Conservation (phyloP, 306 rosid species). For the Vigna mungo region DNA sequence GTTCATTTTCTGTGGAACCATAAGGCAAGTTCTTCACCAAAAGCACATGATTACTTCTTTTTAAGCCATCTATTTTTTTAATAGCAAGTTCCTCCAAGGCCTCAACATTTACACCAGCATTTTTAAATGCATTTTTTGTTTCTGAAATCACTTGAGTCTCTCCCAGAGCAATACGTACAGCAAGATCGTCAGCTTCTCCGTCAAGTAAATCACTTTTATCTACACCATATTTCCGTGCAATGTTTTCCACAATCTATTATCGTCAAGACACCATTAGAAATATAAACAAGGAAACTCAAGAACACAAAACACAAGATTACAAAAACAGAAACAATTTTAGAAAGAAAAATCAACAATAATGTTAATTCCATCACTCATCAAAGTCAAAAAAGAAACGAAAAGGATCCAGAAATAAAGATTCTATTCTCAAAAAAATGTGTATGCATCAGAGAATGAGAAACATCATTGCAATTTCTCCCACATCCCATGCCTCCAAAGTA, state of each 20-base stretch:
- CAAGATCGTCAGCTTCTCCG: constrained; percentile 84
- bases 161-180: constrained; percentile 85
- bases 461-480: constrained; percentile 16
- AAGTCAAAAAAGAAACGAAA: background rate
- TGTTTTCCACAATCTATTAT: constrained; percentile 77
- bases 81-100: constrained; percentile 73
- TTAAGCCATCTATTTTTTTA: constrained; percentile 66
- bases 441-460: background rate
- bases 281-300: constrained; percentile 11
- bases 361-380: constrained; percentile 4
- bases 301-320: constrained; percentile 20
- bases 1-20: constrained; percentile 86
- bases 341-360: constrained; percentile 23
- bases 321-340: constrained; percentile 33
- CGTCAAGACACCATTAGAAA: constrained; percentile 29
- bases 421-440: background rate
- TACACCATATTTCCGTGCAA: constrained; percentile 82
- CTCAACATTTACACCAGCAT: constrained; percentile 86
- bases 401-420: constrained; percentile 6
- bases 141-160: constrained; percentile 91
- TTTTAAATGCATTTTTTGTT: constrained; percentile 79
- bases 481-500: constrained; percentile 21
- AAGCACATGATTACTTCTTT: constrained; percentile 90
- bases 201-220: constrained; percentile 85
- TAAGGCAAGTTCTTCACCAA: constrained; percentile 93